Evolutionary conservation across 768 basidiomycete species (phyloP), one percentile per base, ranked within the genome.

Genomic region (Pleurotus platypus): DNA sequence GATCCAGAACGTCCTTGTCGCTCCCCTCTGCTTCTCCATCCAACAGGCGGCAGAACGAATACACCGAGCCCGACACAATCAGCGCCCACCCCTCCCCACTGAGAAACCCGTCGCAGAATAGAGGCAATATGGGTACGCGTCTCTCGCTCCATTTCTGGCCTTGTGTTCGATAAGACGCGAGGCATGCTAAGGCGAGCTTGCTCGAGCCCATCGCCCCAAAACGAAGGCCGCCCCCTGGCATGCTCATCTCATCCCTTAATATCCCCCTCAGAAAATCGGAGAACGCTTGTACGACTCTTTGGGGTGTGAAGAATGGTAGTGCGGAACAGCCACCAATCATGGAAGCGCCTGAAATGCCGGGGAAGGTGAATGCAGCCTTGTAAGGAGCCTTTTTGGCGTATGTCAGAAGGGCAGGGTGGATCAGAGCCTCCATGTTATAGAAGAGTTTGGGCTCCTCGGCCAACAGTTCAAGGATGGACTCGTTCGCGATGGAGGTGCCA

Each of bases 391-490:
- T 18, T 22, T 51, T 38, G 11, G 13, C 27, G 30, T 16, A 51
- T 26, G 49, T 18, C 16, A 70, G 49, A 47, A 72, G 55, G 15
- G 59, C 56, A 1, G 69, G 70, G 50, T 73, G 72, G 9, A 66
- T 47, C 48, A 74, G 60, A 15, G 63, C 63, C 37, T 70, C 68
- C 20, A 74, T 46, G 46, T 62, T 39, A 22, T 53, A 42, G 57
- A 72, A 72, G 4, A 73, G 67, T 22, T 63, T 58, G 9, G 68
- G 65, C 22, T 67, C 49, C 4, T 57, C 48, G 2, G 8, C 13
- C 2, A 74, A 47, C 13, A 76, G 61, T n/a, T 38, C 47, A 11
- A 74, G 43, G 11, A 63, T 62, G 16, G 58, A 40, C 18, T 61
- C 49, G 15, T 43, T 26, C 13, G 61, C 48, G 30, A 73, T 61